phyloP scores from a whole-genome alignment of 2,329 filamentous ascomycete species.

The Nothopassalora personata region DNA sequence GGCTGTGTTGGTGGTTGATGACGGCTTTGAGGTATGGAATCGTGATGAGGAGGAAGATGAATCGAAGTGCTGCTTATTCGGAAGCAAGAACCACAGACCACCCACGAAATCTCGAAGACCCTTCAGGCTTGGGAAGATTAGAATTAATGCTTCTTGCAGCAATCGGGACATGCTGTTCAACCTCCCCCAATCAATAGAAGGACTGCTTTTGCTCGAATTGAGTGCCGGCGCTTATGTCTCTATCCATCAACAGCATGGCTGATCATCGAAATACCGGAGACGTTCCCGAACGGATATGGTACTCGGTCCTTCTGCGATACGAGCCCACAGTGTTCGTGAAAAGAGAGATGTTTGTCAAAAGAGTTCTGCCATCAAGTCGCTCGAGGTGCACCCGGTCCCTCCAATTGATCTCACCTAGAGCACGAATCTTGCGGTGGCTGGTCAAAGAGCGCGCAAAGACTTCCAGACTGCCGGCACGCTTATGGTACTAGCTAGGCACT shows the following conservation, averaged over 20 bases:
- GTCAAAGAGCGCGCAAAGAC: not conserved
- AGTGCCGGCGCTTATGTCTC: not conserved
- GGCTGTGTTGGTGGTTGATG: no score
- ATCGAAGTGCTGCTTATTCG: no score
- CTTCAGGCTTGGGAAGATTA: not conserved
- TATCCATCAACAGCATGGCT: no score
- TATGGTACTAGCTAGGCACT: slow-evolving; percentile 3
- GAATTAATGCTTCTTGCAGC: not conserved
- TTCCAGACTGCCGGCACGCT: not conserved
- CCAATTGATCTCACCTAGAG: not conserved
- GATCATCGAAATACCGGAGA: not conserved
- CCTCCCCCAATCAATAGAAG: not conserved
- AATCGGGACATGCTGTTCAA: not conserved
- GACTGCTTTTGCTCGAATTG: not conserved
- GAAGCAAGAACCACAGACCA: not conserved
- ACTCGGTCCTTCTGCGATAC: no score
- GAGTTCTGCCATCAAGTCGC: not conserved
- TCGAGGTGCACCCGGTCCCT: not conserved
- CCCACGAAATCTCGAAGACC: no score
- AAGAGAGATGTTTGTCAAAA: no score
- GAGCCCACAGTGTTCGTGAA: no score
- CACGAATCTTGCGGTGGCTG: not conserved
- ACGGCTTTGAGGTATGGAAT: no score
- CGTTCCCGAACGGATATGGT: no score
- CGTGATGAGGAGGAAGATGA: no score